phyloP scores from a whole-genome alignment of 2,329 filamentous ascomycete genomes.

The Grosmannia clavigera region DNA sequence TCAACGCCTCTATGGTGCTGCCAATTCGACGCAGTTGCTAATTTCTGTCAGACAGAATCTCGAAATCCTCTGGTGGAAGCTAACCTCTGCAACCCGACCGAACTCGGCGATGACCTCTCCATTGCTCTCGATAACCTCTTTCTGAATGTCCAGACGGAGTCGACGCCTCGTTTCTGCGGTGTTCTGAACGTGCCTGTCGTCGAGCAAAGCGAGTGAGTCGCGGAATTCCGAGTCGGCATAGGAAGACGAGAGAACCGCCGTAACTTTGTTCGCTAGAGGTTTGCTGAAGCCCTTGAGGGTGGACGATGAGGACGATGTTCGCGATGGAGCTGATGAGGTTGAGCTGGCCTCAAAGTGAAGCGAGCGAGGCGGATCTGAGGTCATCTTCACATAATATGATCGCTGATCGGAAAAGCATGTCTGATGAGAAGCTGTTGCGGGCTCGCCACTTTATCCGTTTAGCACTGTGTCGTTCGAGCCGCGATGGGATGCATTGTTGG shows the following conservation, averaged over 20 bases:
- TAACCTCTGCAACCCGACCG: constrained; percentile 74
- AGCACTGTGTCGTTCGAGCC: not conserved
- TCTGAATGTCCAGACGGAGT: constrained; percentile 72
- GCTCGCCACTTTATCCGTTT: not conserved
- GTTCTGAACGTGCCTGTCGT: constrained; percentile 59
- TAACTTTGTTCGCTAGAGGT: constrained; percentile 70
- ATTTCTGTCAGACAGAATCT: not conserved
- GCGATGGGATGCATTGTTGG: not conserved
- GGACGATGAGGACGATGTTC: constrained; percentile 16
- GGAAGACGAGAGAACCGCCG: constrained; percentile 76
- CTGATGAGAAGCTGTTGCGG: not conserved
- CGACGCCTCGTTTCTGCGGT: constrained; percentile 67
- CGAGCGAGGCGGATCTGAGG: constrained; percentile 2
- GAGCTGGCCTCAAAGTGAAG: not conserved
- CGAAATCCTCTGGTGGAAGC: constrained; percentile 13
- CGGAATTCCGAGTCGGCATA: constrained; percentile 89
- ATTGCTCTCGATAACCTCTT: constrained; percentile 87
- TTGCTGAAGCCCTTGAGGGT: constrained; percentile 31
- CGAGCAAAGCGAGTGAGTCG: constrained; percentile 68
- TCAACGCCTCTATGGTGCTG: constrained; percentile 62
- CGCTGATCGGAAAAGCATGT: not conserved
- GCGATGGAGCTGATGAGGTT: constrained; percentile 19
- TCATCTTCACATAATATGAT: constrained; percentile 7
- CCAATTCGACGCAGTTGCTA: constrained; percentile 84
- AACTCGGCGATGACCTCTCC: constrained; percentile 81